Base-by-base conservation (phyloP, 129 eudicot genomes). In the Artemisia argyi region DNA sequence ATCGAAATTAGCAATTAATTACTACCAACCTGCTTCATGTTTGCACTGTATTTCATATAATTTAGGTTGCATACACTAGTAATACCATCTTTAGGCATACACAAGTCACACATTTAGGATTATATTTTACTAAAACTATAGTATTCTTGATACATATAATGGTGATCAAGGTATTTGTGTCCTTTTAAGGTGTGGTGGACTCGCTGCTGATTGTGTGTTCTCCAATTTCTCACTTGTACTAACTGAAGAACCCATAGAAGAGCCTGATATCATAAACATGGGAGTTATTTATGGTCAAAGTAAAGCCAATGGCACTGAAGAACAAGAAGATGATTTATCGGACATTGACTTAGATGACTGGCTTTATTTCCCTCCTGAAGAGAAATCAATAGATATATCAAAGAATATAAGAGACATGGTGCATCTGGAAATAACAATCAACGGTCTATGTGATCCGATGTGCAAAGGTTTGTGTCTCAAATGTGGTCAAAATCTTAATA, bases 381-480 rank as follows among this genome's bases (percentile, higher is more conserved):
- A 88, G 75, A 95, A 95, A 68, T 59, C 58, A 32, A 78, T 90
- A 14, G 97, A 95, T 78, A 95, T 95, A 51, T 95, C 99, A 17
- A 95, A 95, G 85, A 77, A 79, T 70, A 76, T 90, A 35, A 84
- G 97, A 86, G 99, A 95, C 79, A 78, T 88, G 78, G 77, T 88
- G 68, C 99, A 95, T 60, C 67, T 95, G 15, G 97, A 95, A 81
- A 90, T 95, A 77, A 86, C 82, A 55, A 75, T 90, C 24, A 85
- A 39, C 35, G 90, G 85, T 0, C 11, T 88, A 1, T 90, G 99
- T 74, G 88, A 86, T 78, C 84, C 96, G 0, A 77, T 26, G 58
- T 95, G 99, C 81, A 90, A 79, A 81, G 97, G 99, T 42, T 56
- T 86, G 50, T 94, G 97, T 74, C 89, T 88, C 0, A 78, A 63